phyloP scores from a whole-genome alignment of 2,329 filamentous ascomycete species.

The Trichoderma guizhouense region DNA sequence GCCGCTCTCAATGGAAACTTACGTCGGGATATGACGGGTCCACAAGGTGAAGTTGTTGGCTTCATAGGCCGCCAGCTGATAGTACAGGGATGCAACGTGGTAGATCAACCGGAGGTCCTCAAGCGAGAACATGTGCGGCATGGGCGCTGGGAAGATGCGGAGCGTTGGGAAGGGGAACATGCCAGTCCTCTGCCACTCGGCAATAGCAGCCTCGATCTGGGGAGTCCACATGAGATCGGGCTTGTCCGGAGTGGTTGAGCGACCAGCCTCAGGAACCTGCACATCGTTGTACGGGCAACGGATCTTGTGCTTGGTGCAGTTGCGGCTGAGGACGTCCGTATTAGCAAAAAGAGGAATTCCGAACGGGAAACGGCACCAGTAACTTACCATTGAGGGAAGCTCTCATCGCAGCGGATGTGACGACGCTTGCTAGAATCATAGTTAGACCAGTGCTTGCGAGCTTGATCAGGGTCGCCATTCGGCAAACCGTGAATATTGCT shows the following conservation, averaged over 20 bases:
- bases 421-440: constrained; percentile 65
- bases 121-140: constrained; percentile 67
- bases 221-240: constrained; percentile 79
- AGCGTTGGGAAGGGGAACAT: constrained; percentile 83
- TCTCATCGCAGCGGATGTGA: constrained; percentile 97
- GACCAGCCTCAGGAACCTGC: constrained; percentile 59
- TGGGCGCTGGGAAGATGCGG: constrained; percentile 69
- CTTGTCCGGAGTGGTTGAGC: constrained; percentile 59
- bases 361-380: not conserved
- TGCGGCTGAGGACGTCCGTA: constrained; percentile 60
- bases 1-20: constrained; percentile 41
- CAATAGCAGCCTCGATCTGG: constrained; percentile 76
- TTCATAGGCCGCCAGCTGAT: constrained; percentile 73
- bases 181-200: constrained; percentile 79
- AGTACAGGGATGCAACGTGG: constrained; percentile 81
- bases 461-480: not conserved
- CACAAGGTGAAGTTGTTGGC: constrained; percentile 85
- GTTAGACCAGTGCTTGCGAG: not conserved
- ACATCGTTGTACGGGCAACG: constrained; percentile 97
- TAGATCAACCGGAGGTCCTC: constrained; percentile 86
- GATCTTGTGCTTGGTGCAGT: constrained; percentile 98
- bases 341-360: constrained; percentile 14
- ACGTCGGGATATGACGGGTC: constrained; percentile 91
- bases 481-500: not conserved
- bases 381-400: constrained; percentile 89